These are phyloP conservation scores for Monosporascus sp. DNA, from an alignment of 2,329 filamentous ascomycete genomes.

Conservation along the genomic window DNA sequence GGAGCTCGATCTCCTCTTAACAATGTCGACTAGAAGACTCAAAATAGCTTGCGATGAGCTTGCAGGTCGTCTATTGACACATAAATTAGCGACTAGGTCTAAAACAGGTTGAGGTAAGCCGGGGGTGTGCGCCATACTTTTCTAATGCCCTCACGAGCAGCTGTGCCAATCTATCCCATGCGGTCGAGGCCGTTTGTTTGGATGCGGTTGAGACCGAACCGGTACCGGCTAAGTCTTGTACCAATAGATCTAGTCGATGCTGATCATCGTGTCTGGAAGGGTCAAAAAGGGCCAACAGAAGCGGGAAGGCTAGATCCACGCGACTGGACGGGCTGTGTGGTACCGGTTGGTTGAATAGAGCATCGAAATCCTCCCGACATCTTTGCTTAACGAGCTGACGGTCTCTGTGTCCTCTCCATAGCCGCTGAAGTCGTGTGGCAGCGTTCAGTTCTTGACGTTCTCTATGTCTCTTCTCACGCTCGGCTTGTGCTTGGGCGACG, in stretches of 20 bases:
- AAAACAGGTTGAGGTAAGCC: background rate
- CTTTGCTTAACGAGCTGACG: conserved; percentile 53
- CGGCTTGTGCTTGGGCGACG: conserved; percentile 80
- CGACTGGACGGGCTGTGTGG: conserved; percentile 23
- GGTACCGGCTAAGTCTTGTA: conserved; percentile 32
- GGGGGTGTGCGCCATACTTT: conserved; percentile 13
- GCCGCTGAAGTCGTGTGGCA: conserved; percentile 66
- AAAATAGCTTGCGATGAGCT: conserved; percentile 28
- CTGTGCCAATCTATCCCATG: conserved; percentile 20
- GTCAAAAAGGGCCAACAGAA: conserved; percentile 49
- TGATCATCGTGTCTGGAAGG: conserved; percentile 41
- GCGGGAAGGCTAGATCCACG: conserved; percentile 35
- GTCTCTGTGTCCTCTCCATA: conserved; percentile 73
- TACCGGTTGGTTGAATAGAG: conserved; percentile 40
- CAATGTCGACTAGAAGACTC: conserved; percentile 29
- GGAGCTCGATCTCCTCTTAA: conserved; percentile 22
- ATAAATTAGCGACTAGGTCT: conserved; percentile 4
- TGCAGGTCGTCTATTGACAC: conserved; percentile 14
- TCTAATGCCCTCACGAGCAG: conserved; percentile 24
- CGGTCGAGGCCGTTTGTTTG: conserved; percentile 8
- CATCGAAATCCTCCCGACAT: conserved; percentile 61
- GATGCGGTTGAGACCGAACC: background rate
- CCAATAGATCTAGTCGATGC: conserved; percentile 41
- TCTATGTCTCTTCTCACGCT: conserved; percentile 72
- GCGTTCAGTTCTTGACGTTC: conserved; percentile 76